These are phyloP conservation scores for Chlorociboria aeruginascens DNA, from an alignment of 495 filamentous ascomycete species.

Conservation along the genomic window DNA sequence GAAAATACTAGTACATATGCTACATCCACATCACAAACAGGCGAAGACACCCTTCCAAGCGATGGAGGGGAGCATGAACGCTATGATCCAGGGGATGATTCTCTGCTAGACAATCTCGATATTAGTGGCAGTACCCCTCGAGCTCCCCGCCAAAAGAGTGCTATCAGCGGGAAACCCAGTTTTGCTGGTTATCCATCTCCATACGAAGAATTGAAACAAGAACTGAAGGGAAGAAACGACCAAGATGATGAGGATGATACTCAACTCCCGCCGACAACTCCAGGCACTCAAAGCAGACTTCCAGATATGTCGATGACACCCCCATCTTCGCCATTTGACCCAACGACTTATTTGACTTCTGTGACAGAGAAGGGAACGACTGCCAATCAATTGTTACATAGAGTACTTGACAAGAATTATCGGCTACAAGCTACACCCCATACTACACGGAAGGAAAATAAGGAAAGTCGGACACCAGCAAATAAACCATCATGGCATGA, in stretches of 20 bases:
- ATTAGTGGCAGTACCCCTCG: conserved; percentile 43
- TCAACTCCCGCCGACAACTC: conserved; percentile 28
- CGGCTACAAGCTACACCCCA: conserved; percentile 85
- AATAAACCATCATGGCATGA: conserved; percentile 23
- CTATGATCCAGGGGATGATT: conserved; percentile 34
- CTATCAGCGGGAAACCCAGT: conserved; percentile 26
- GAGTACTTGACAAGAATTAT: conserved; percentile 85
- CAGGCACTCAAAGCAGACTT: conserved; percentile 26
- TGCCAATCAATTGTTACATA: conserved; percentile 69
- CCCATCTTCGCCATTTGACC: conserved; percentile 23
- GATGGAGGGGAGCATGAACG: conserved; percentile 16
- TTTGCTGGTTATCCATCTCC: conserved; percentile 53
- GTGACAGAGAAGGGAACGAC: conserved; percentile 29
- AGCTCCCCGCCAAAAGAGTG: conserved; percentile 30
- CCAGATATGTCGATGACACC: conserved; percentile 48
- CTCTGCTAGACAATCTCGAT: conserved; percentile 38
- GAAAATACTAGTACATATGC: conserved; percentile 26
- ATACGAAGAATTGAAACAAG: conserved; percentile 52
- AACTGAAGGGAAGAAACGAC: conserved; percentile 31
- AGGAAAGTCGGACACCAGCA: conserved; percentile 14
- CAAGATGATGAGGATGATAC: conserved; percentile 28
- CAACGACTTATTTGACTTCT: conserved; percentile 24
- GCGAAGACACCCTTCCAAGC: conserved; percentile 14
- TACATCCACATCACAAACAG: conserved; percentile 21
- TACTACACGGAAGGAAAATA: conserved; percentile 24